Evolutionary conservation across 2,329 filamentous ascomycete species (phyloP).

Genomic region (Fusarium buxicola): DNA sequence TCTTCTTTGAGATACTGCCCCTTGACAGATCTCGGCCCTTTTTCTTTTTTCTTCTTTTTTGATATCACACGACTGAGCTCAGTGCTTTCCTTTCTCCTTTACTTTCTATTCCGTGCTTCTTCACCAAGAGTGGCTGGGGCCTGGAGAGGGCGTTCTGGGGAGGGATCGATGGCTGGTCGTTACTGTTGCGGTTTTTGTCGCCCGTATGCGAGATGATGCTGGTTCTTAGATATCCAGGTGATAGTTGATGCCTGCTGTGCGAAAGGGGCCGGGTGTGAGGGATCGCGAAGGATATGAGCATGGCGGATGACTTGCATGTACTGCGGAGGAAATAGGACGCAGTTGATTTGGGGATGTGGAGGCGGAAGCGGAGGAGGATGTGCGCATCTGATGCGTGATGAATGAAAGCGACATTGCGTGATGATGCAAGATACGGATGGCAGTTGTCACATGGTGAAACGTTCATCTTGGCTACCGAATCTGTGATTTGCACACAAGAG

Average conservation of each 20-base stretch:
- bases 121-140: constrained; percentile 34
- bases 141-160: constrained; percentile 31
- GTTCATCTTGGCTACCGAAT: not conserved
- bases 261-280: constrained; percentile 3
- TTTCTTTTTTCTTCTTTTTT: constrained; percentile 8
- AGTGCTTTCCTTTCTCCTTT: constrained; percentile 35
- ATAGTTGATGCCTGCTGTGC: constrained; percentile 6
- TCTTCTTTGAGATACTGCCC: constrained; percentile 27
- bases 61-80: constrained; percentile 44
- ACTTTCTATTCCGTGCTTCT: constrained; percentile 31
- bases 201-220: constrained; percentile 15
- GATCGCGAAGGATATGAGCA: constrained; percentile 4
- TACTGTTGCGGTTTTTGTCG: constrained; percentile 2
- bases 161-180: constrained; percentile 3
- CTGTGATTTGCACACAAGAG: not conserved
- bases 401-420: constrained; percentile 42
- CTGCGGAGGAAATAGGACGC: constrained; percentile 11
- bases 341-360: constrained; percentile 3
- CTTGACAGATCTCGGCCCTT: constrained; percentile 22
- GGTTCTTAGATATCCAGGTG: constrained; percentile 23
- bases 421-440: constrained; percentile 3
- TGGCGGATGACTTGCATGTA: constrained; percentile 15
- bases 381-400: constrained; percentile 40
- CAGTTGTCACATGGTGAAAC: not conserved
- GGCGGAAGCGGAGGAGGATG: constrained; percentile 21